phyloP scores from a whole-genome alignment of 495 filamentous ascomycete genomes.

The Podospora sp. region DNA sequence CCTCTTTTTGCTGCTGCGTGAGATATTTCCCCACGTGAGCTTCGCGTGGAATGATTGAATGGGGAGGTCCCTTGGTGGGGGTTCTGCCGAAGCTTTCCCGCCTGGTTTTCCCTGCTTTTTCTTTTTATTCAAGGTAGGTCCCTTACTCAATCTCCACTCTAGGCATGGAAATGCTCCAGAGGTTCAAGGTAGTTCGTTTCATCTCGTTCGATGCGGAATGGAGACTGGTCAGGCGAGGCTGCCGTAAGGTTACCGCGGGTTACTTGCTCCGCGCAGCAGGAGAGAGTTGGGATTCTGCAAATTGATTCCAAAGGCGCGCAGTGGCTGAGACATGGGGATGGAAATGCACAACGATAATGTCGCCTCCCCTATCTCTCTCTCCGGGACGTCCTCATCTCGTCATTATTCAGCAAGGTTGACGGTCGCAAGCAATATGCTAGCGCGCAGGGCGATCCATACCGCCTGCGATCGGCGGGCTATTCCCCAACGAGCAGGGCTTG shows the following conservation, averaged over 20 bases:
- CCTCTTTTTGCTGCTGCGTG: background rate
- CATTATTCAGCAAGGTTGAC: background rate
- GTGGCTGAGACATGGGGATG: background rate
- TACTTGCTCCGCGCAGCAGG: too few relatives aligned
- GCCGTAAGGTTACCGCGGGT: too few relatives aligned
- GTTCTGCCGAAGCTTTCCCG: background rate
- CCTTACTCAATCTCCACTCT: background rate
- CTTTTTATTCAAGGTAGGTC: background rate
- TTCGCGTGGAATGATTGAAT: background rate
- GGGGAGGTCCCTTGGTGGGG: conserved; percentile 6
- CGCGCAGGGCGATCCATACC: background rate
- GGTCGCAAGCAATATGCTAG: background rate
- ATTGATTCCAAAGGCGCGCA: background rate
- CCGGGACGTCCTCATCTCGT: background rate
- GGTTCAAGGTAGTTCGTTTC: background rate
- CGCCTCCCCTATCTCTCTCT: background rate
- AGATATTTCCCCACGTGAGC: conserved; percentile 1
- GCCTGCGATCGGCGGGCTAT: background rate
- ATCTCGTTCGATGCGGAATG: background rate
- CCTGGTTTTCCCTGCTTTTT: background rate
- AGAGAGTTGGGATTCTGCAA: background rate
- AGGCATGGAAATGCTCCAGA: background rate
- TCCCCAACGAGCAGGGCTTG: background rate
- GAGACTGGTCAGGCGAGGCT: background rate
- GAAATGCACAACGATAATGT: background rate